These are phyloP conservation scores for Trametes cinnabarina DNA, from an alignment of 768 basidiomycete genomes.

Conservation along the genomic window DNA sequence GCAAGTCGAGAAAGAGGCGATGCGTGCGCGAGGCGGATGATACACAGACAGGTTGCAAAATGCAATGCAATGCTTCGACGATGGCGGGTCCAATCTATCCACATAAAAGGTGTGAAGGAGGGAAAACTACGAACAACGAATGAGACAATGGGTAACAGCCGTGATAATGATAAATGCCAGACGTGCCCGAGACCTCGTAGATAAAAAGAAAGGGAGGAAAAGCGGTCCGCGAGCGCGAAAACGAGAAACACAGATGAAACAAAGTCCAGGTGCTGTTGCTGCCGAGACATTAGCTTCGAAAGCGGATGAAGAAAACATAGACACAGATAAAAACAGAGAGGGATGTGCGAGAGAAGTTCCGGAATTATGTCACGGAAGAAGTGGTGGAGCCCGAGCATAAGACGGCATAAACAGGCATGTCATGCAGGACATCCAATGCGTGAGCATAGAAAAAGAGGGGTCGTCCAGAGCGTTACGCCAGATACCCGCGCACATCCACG, in stretches of 20 bases:
- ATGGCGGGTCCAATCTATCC: constrained; percentile 19
- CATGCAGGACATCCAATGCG: constrained; percentile 15
- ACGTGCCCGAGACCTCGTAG: constrained; percentile 21
- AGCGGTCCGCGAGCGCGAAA: not conserved
- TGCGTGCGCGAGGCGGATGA: constrained; percentile 4
- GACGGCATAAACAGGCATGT: constrained; percentile 10
- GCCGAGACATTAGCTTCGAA: not conserved
- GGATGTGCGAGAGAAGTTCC: constrained; percentile 16
- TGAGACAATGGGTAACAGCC: not conserved
- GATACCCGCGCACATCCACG: constrained; percentile 81
- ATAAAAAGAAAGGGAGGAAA: constrained; percentile 4
- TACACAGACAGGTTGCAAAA: constrained; percentile 7
- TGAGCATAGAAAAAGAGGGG: constrained; percentile 33
- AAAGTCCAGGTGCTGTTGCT: constrained; percentile 7
- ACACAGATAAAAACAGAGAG: no score
- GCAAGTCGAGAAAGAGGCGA: no score
- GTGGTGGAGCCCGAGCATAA: constrained; percentile 3
- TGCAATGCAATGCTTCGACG: constrained; percentile 16
- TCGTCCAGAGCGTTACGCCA: constrained; percentile 5
- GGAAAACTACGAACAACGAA: constrained; percentile 6
- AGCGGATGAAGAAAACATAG: constrained; percentile 4
- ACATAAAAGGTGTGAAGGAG: constrained; percentile 3
- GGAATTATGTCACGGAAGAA: constrained; percentile 15
- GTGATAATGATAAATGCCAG: constrained; percentile 22
- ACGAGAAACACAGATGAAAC: not conserved